Base-by-base conservation (phyloP, 495 filamentous ascomycete species). In the Neurospora sp. region DNA sequence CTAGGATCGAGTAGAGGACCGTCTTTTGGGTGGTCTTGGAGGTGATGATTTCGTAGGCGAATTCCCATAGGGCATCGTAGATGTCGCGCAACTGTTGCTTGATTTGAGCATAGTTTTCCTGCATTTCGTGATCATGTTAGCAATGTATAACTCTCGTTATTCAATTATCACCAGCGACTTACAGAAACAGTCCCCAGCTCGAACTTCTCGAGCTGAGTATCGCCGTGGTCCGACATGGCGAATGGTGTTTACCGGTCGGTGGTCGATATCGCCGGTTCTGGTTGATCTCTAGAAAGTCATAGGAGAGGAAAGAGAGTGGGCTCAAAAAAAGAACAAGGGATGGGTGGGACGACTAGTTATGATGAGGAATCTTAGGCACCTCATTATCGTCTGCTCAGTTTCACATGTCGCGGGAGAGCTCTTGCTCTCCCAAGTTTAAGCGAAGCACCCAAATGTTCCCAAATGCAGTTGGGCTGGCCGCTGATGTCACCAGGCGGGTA, bases 1-100 rank as follows among this genome's bases (percentile, higher is more conserved):
- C 87, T 37, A 97, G 82, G 12, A 88, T 74, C n/a, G 88, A 88
- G 76, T 87, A 89, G 61, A 97, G 78, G 77, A 97, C 95, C 27
- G 90, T 87, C 76, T 89, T 88, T 70, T 88, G 86, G 9, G 92
- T 91, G 44, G 87, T 81, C 76, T 88, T 90, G 42, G 91, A 94
- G 48, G 89, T 83, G 48, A 88, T 82, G 16, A 69, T 69, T 68
- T 73, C 71, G 45, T 53, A 45, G 31, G 41, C 39, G 41, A 59
- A 22, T 14, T 70, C 40, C 22, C 39, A 27, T 22, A 53, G 40
- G 76, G 86, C 82, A 73, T 80, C 84, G 73, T 89, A 75, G 6
- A 88, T 87, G 59, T 72, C 44, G 45, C 40, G 40, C 35, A 74
- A 41, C 38, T 65, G 53, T 17, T 65, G 53, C 31, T 65, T 65